phyloP scores from a whole-genome alignment of 2,329 filamentous ascomycete species.

The Calonectria leucothoes region DNA sequence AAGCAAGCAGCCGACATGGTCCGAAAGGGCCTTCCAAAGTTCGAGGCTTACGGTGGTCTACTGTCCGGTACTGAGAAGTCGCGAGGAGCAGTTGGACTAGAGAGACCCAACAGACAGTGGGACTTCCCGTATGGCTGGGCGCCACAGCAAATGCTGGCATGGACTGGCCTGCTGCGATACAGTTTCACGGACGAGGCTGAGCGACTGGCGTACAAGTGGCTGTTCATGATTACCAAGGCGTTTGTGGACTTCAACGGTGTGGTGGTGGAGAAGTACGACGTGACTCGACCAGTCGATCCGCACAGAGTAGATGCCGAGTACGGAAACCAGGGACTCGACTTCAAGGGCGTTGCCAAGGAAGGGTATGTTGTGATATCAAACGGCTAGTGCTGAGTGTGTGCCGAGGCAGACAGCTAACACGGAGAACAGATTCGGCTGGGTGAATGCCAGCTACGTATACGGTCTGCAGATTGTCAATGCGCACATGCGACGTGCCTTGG shows the following conservation, averaged over 20 bases:
- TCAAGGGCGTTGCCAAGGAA: constrained; percentile 95
- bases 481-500: constrained; percentile 89
- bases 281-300: constrained; percentile 88
- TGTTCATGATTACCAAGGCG: constrained; percentile 98
- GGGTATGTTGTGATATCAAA: constrained; percentile 66
- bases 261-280: constrained; percentile 98
- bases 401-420: constrained; percentile 41
- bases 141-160: constrained; percentile 97
- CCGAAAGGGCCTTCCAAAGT: constrained; percentile 81
- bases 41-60: constrained; percentile 89
- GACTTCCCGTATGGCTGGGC: constrained; percentile 99
- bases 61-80: constrained; percentile 91
- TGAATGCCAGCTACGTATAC: constrained; percentile 97
- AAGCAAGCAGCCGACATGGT: constrained; percentile 89
- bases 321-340: constrained; percentile 94
- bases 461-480: constrained; percentile 89
- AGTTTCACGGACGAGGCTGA: constrained; percentile 92
- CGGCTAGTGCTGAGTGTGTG: not conserved
- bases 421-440: constrained; percentile 87
- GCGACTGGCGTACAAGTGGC: constrained; percentile 92
- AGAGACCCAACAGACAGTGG: constrained; percentile 96
- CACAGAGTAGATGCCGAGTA: constrained; percentile 97
- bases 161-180: constrained; percentile 92
- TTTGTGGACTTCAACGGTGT: constrained; percentile 99
- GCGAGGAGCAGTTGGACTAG: constrained; percentile 80